A percentile compares a stretch with the other conserved stretches of the same genome.
phyloP scores from a whole-genome alignment of 1,284 basidiomycete species.

The Apiotrichum sp. region DNA sequence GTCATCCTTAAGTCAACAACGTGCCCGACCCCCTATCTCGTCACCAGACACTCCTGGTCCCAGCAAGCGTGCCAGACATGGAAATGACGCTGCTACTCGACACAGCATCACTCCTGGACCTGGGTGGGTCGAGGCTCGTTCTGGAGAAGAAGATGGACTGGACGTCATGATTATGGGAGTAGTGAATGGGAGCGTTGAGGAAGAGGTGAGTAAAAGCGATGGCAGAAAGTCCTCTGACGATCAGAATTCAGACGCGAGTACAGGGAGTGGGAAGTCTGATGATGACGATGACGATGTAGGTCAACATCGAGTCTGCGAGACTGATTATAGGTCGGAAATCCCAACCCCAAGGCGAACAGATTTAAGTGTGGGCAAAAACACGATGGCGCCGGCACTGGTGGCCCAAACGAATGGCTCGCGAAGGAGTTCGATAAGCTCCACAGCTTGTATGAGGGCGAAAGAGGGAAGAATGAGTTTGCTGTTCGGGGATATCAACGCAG shows the following conservation, averaged over 20 bases:
- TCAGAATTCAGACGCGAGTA: background rate
- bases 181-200: conserved; percentile 20
- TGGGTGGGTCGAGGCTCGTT: conserved; percentile 24
- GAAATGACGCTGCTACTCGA: conserved; percentile 15
- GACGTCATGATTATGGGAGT: conserved; percentile 38
- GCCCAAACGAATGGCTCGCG: conserved; percentile 44
- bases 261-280: background rate
- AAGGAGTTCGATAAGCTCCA: conserved; percentile 39
- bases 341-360: conserved; percentile 14
- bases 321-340: conserved; percentile 11
- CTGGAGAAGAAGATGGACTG: conserved; percentile 26
- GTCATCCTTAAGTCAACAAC: conserved; percentile 16
- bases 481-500: conserved; percentile 33
- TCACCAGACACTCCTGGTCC: background rate
- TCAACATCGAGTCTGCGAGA: background rate
- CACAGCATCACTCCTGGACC: conserved; percentile 25
- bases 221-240: background rate
- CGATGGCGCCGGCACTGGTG: conserved; percentile 19
- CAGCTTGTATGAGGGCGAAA: conserved; percentile 32
- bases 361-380: conserved; percentile 38
- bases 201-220: background rate
- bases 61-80: background rate
- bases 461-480: conserved; percentile 37
- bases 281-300: background rate
- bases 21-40: background rate